Conservation (phyloP, 2,329 filamentous ascomycete genomes). For the Neofusicoccum cordaticola region DNA sequence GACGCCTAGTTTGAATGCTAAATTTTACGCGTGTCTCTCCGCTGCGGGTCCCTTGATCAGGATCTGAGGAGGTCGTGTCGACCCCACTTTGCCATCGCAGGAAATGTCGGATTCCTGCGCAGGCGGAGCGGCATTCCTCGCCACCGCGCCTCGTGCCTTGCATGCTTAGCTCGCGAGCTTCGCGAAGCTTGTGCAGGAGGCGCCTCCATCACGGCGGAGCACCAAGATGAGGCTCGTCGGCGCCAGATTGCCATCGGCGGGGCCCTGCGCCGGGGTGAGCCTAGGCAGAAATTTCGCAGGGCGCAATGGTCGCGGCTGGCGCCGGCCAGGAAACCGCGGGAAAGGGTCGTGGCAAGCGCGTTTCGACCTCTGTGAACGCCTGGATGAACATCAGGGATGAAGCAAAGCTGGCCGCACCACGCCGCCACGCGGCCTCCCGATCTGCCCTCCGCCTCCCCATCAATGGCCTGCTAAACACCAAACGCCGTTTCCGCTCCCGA, state of each 20-base stretch:
- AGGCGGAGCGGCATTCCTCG: background rate
- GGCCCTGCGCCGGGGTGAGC: background rate
- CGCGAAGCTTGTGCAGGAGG: conserved; percentile 1
- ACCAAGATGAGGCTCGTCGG: background rate
- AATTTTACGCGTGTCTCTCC: background rate
- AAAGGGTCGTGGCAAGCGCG: conserved; percentile 10
- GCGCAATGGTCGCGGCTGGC: background rate
- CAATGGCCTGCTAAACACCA: conserved; percentile 8
- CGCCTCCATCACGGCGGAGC: too few relatives aligned
- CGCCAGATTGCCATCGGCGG: background rate
- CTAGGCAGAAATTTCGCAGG: background rate
- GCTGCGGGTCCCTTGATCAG: background rate
- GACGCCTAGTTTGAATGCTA: background rate
- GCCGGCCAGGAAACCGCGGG: conserved; percentile 5
- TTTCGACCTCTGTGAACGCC: conserved; percentile 6
- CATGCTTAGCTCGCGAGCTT: conserved; percentile 5
- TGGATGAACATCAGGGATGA: conserved; percentile 13
- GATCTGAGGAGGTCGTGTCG: background rate
- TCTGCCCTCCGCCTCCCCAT: background rate
- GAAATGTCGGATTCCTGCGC: background rate
- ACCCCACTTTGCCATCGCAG: background rate
- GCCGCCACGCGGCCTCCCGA: conserved; percentile 10
- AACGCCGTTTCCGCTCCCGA: background rate
- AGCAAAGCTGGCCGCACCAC: background rate
- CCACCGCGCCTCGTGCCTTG: background rate